Evolutionary conservation across 1,284 basidiomycete genomes (phyloP), one percentile per base, ranked within the genome.

Genomic region (Trichosporon sp.): DNA sequence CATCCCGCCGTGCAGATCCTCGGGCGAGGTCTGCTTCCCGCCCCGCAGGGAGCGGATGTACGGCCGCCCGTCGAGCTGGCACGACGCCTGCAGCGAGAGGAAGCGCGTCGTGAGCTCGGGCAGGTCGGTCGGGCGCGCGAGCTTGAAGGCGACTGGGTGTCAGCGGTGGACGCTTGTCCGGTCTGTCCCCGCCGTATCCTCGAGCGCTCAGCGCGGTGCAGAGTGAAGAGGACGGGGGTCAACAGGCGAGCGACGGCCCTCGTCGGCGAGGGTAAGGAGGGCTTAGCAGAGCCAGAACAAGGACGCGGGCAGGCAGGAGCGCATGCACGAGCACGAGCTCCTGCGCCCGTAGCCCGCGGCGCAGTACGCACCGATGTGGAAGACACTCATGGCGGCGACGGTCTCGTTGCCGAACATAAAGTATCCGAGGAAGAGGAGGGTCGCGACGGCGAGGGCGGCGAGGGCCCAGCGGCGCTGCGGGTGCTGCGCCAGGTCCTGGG

Each of bases 81-180:
- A 80, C 25, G 62, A 31, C 18, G 75, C 31, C 32, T 76, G 65
- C 27, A 82, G 75, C 3, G 68, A 71, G 12, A 77, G 71, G 65
- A 81, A 75, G 11, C 38, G 70, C 6, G 66, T 13, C 7, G 73
- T 72, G 15, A 82, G 69, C 1, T 65, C 32, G 12, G 68, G 62
- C 13, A 75, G 66, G 18, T 64, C 42, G 8, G 70, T 32, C 2
- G 73, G 29, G 23, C 73, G 68, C 6, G 71, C 58, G 62, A 73
- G 69, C 62, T 77, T 77, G 77, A 82, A 80, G 5, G 79, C 73
- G 70, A 82, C 81, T 81, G 68, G 2, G 60, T n/a, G 65, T 68
- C 29, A 70, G 65, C 51, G 8, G 58, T n/a, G n/a, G n/a, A n/a
- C n/a, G n/a, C n/a, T n/a, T n/a, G n/a, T n/a, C n/a, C n/a, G n/a